Conservation (phyloP, 2,329 filamentous ascomycete species). For the Cordyceps militaris region DNA sequence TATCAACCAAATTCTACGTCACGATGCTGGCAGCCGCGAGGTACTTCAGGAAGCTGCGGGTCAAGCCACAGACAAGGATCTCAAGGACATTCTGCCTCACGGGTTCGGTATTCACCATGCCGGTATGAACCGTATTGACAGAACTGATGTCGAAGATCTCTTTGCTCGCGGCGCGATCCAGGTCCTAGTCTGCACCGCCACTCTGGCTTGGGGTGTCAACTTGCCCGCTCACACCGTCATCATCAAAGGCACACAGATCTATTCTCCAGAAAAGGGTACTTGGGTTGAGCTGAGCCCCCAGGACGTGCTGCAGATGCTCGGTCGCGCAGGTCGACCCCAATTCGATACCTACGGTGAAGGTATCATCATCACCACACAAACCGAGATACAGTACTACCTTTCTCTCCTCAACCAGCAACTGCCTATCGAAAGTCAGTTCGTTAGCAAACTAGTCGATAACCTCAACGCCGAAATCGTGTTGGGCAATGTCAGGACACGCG, state of each 20-base stretch:
- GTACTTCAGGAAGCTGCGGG: slow-evolving; percentile 80
- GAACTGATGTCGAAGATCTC: slow-evolving; percentile 89
- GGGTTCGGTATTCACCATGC: slow-evolving; percentile 98
- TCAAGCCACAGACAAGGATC: slow-evolving; percentile 72
- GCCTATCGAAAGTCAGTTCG: slow-evolving; percentile 93
- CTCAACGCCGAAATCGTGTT: slow-evolving; percentile 94
- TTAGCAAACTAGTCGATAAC: slow-evolving; percentile 89
- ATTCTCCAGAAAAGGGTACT: slow-evolving; percentile 96
- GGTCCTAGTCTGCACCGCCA: slow-evolving; percentile 94
- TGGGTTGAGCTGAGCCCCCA: slow-evolving; percentile 98
- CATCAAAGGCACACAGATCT: slow-evolving; percentile 97
- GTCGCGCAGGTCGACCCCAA: slow-evolving; percentile 90
- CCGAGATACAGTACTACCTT: slow-evolving; percentile 94
- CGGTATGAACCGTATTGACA: slow-evolving; percentile 92
- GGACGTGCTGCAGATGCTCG: slow-evolving; percentile 97
- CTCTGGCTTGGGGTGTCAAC: slow-evolving; percentile 98
- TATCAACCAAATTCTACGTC: slow-evolving; percentile 89
- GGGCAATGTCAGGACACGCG: slow-evolving; percentile 82
- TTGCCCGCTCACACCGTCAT: slow-evolving; percentile 95
- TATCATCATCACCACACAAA: slow-evolving; percentile 95
- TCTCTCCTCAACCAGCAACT: slow-evolving; percentile 95
- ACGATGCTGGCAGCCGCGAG: slow-evolving; percentile 85
- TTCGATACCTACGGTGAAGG: slow-evolving; percentile 97
- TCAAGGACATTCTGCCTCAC: slow-evolving; percentile 92
- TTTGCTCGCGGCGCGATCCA: slow-evolving; percentile 89